Percentiles rank a stretch among this genome's conserved stretches.
Conservation (phyloP, 306 rosid species). For the Mucuna pruriens region DNA sequence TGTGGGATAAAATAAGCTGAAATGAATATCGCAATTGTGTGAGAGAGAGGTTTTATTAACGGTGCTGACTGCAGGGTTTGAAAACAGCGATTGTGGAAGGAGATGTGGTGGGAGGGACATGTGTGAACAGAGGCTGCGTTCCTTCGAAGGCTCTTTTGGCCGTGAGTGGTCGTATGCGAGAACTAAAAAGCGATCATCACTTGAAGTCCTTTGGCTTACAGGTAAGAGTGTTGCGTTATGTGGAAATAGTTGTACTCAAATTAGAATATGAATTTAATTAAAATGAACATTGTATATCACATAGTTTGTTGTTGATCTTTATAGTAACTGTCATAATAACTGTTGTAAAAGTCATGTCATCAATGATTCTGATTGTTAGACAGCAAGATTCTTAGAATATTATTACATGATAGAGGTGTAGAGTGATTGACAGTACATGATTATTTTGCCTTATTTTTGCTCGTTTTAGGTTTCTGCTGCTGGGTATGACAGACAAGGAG, state of each 20-base stretch:
- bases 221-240: conserved; percentile 49
- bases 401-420: background rate
- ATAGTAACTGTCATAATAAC: background rate
- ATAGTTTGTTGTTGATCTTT: background rate
- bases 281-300: background rate
- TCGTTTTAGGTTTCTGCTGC: conserved; percentile 77
- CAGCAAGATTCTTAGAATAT: background rate
- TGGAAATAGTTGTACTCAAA: background rate
- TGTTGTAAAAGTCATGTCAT: background rate
- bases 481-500: conserved; percentile 95
- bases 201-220: conserved; percentile 90
- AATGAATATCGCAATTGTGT: background rate
- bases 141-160: conserved; percentile 99
- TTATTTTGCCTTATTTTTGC: background rate
- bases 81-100: conserved; percentile 96
- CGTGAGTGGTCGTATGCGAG: conserved; percentile 98
- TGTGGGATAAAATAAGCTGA: background rate
- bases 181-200: conserved; percentile 85
- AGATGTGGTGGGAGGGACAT: conserved; percentile 96
- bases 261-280: background rate
- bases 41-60: background rate
- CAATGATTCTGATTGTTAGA: background rate
- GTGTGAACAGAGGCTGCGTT: conserved; percentile 98
- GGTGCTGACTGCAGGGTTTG: conserved; percentile 70
- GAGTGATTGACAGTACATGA: background rate